These are phyloP conservation scores for Ophiognomonia clavigignenti-juglandacearum DNA, from an alignment of 2,329 filamentous ascomycete genomes.

Conservation along the genomic window DNA sequence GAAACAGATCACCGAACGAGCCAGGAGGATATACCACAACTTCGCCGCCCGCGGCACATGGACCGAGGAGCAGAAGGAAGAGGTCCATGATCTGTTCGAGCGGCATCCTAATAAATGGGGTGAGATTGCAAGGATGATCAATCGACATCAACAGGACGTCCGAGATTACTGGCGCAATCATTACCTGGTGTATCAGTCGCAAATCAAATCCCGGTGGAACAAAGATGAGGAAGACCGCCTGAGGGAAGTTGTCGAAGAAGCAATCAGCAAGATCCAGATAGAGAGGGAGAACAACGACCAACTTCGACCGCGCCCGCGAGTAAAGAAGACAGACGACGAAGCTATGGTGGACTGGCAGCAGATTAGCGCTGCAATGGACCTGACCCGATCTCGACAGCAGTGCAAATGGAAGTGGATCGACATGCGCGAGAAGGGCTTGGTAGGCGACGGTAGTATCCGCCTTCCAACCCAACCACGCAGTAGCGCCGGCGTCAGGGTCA, in stretches of 20 bases:
- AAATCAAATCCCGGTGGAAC: constrained; percentile 53
- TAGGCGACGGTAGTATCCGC: constrained; percentile 13
- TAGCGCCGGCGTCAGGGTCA: constrained; percentile 20
- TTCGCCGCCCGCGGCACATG: constrained; percentile 56
- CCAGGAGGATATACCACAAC: constrained; percentile 61
- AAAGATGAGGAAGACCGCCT: constrained; percentile 54
- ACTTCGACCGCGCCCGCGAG: constrained; percentile 11
- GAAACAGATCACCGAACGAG: constrained; percentile 50
- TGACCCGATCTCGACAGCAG: constrained; percentile 60
- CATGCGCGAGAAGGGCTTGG: constrained; percentile 29
- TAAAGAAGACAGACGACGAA: constrained; percentile 37
- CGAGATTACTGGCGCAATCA: constrained; percentile 69
- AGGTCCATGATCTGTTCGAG: constrained; percentile 42
- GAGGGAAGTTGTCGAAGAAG: constrained; percentile 45
- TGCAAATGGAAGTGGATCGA: constrained; percentile 64
- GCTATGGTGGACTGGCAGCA: constrained; percentile 59
- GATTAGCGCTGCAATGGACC: constrained; percentile 58
- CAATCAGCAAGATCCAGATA: constrained; percentile 43
- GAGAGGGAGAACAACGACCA: constrained; percentile 26
- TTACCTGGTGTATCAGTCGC: constrained; percentile 51
- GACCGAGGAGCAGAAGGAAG: constrained; percentile 54
- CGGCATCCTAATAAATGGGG: constrained; percentile 55
- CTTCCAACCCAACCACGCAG: constrained; percentile 16
- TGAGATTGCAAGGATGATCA: constrained; percentile 55
- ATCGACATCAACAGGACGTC: constrained; percentile 60